phyloP scores from a whole-genome alignment of 176 grass and related monocot genomes.

The Saccharum spontaneum region DNA sequence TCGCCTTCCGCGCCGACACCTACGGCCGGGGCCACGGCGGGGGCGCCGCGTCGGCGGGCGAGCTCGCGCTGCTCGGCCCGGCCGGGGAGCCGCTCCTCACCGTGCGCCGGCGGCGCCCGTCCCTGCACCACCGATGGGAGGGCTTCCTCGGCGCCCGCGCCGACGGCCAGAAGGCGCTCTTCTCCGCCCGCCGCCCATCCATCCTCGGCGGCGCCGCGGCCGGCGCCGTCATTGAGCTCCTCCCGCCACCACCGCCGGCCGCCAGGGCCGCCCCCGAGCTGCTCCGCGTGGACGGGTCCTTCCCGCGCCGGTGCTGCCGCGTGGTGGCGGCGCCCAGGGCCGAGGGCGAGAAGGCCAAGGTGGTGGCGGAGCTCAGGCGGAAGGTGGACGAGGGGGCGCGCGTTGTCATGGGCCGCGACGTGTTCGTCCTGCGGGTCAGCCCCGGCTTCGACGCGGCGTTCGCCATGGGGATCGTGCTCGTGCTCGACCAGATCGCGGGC shows the following conservation, averaged over 20 bases:
- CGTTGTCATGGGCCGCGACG: slow-evolving; percentile 75
- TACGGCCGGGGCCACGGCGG: slow-evolving; percentile 54
- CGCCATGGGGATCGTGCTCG: slow-evolving; percentile 77
- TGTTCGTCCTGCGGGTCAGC: slow-evolving; percentile 64
- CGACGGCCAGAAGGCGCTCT: slow-evolving; percentile 74
- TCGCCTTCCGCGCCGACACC: slow-evolving; percentile 81
- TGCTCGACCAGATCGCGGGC: slow-evolving; percentile 68
- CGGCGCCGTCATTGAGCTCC: slow-evolving; percentile 53
- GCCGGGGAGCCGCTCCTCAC: slow-evolving; percentile 71
- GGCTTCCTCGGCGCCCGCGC: slow-evolving; percentile 71
- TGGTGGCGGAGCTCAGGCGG: slow-evolving; percentile 74
- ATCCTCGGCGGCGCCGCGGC: slow-evolving; percentile 69
- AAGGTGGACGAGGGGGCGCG: slow-evolving; percentile 65
- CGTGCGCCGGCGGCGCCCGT: slow-evolving; percentile 54
- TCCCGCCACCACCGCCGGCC: not conserved
- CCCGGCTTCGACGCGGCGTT: slow-evolving; percentile 74
- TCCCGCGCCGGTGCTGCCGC: slow-evolving; percentile 74
- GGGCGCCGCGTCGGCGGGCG: slow-evolving; percentile 46
- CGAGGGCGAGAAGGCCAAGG: slow-evolving; percentile 20
- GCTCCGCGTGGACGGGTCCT: slow-evolving; percentile 86
- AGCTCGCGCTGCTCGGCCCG: slow-evolving; percentile 77
- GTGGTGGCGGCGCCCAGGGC: slow-evolving; percentile 42
- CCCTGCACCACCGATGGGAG: slow-evolving; percentile 88
- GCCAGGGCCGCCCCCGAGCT: slow-evolving; percentile 25
- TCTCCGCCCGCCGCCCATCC: slow-evolving; percentile 67